A percentile compares a stretch with the other conserved stretches of the same genome.
These are phyloP conservation scores for Wallacemonas sp. DNA, from an alignment of 208 protist species.

Conservation along the genomic window DNA sequence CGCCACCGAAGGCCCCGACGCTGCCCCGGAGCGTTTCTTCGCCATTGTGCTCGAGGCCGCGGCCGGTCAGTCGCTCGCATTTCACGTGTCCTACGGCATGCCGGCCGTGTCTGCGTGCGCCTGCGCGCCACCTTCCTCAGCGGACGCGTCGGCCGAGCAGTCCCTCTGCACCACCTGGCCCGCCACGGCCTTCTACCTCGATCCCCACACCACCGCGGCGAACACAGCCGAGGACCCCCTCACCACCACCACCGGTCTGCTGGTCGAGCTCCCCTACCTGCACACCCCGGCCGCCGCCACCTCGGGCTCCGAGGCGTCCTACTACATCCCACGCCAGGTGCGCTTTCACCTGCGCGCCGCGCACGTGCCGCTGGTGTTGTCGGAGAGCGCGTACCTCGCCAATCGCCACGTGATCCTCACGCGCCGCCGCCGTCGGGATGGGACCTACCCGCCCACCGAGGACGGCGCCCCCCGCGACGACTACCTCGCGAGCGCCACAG, in stretches of 20 bases:
- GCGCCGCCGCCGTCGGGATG: slow-evolving; percentile 9
- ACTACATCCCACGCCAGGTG: slow-evolving; percentile 14
- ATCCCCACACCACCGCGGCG: neutral
- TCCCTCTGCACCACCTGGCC: neutral
- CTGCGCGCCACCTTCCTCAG: neutral
- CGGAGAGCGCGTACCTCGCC: slow-evolving; percentile 8
- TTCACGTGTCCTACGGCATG: neutral
- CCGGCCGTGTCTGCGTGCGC: neutral
- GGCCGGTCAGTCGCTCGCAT: slow-evolving; percentile 8
- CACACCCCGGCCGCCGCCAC: neutral
- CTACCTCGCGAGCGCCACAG: slow-evolving; percentile 13
- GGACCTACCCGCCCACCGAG: slow-evolving; percentile 6
- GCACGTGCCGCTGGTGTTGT: slow-evolving; percentile 12
- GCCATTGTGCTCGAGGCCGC: slow-evolving; percentile 1
- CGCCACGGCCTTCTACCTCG: slow-evolving; percentile 15
- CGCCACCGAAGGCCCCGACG: too few species aligned
- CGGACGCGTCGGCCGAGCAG: neutral
- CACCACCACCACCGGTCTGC: slow-evolving; percentile 8
- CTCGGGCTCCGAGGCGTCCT: neutral
- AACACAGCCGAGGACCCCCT: neutral
- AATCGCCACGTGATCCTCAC: slow-evolving; percentile 6
- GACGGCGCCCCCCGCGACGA: slow-evolving; percentile 11
- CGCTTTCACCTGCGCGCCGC: slow-evolving; percentile 10
- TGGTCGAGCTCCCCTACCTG: slow-evolving; percentile 19
- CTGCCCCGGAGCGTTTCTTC: slow-evolving; percentile 8